Conservation (phyloP, 2,329 filamentous ascomycete genomes). For the Chalaropsis thielavioides region DNA sequence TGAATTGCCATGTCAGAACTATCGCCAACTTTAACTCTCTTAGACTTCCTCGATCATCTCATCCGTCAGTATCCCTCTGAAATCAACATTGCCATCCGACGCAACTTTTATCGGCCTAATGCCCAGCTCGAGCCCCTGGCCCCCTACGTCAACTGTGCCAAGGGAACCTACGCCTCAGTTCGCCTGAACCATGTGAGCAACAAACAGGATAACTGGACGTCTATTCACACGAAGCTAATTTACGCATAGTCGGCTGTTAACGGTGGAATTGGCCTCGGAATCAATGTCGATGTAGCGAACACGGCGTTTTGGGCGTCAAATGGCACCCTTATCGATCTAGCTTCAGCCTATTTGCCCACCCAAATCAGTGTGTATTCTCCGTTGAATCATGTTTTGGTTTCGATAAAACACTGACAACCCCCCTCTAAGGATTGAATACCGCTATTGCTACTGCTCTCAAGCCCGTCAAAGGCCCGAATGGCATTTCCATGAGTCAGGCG, state of each 20-base stretch:
- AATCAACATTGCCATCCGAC: conserved; percentile 56
- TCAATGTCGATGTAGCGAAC: conserved; percentile 88
- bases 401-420: not conserved
- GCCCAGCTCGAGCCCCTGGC: conserved; percentile 38
- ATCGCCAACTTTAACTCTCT: not conserved
- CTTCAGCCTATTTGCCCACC: not conserved
- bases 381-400: not conserved
- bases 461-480: not conserved
- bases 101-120: conserved; percentile 59
- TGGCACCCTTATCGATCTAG: conserved; percentile 28
- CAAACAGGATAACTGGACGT: not conserved
- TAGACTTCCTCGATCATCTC: conserved; percentile 71
- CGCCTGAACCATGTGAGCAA: conserved; percentile 45
- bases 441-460: not conserved
- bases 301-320: conserved; percentile 63
- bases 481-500: not conserved
- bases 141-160: conserved; percentile 58
- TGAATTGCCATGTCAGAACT: not conserved
- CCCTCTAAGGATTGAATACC: not conserved
- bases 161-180: conserved; percentile 79
- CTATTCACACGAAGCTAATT: not conserved
- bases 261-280: conserved; percentile 47
- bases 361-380: not conserved
- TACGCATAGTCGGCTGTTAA: conserved; percentile 7
- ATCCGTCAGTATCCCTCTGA: conserved; percentile 65